A percentile compares a stretch with the other conserved stretches of the same genome.
Conservation (phyloP, 2,329 filamentous ascomycete species). For the Colletotrichum aenigma region DNA sequence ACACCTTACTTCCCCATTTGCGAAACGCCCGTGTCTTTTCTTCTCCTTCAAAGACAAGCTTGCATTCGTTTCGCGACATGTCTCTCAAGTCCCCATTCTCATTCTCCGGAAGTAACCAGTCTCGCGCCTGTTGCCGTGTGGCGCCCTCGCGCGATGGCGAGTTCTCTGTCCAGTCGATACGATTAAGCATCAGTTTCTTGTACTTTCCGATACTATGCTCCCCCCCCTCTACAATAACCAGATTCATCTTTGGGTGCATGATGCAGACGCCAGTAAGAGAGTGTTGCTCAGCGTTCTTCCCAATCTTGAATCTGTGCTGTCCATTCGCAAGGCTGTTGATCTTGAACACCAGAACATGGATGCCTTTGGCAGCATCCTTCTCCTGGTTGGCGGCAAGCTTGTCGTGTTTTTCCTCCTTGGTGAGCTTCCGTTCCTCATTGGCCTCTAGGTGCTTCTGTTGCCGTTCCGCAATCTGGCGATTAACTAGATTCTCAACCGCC, state of each 20-base stretch:
- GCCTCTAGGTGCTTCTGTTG: slow-evolving; percentile 75
- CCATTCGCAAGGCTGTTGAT: slow-evolving; percentile 90
- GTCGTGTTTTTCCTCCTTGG: slow-evolving; percentile 83
- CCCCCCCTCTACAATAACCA: slow-evolving; percentile 92
- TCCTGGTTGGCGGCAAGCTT: slow-evolving; percentile 85
- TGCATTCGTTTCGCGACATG: slow-evolving; percentile 80
- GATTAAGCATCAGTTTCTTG: slow-evolving; percentile 91
- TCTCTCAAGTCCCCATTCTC: slow-evolving; percentile 81
- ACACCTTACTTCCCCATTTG: slow-evolving; percentile 89
- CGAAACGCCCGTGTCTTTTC: slow-evolving; percentile 80
- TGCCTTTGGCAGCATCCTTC: slow-evolving; percentile 84
- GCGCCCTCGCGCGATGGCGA: slow-evolving; percentile 68
- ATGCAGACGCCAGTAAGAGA: slow-evolving; percentile 89
- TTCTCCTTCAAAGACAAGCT: slow-evolving; percentile 89
- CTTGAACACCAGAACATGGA: slow-evolving; percentile 87
- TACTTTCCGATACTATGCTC: slow-evolving; percentile 82
- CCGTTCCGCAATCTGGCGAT: slow-evolving; percentile 88
- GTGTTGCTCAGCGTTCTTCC: slow-evolving; percentile 89
- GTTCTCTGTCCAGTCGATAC: slow-evolving; percentile 95
- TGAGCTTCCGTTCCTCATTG: slow-evolving; percentile 87
- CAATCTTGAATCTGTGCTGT: slow-evolving; percentile 91
- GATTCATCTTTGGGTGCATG: slow-evolving; percentile 85
- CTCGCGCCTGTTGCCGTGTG: slow-evolving; percentile 65
- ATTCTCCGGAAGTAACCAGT: slow-evolving; percentile 82
- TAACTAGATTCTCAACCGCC: slow-evolving; percentile 92